phyloP scores from a whole-genome alignment of 202 grass and related monocot genomes.

The Bolboschoenoplectus hybrid region DNA sequence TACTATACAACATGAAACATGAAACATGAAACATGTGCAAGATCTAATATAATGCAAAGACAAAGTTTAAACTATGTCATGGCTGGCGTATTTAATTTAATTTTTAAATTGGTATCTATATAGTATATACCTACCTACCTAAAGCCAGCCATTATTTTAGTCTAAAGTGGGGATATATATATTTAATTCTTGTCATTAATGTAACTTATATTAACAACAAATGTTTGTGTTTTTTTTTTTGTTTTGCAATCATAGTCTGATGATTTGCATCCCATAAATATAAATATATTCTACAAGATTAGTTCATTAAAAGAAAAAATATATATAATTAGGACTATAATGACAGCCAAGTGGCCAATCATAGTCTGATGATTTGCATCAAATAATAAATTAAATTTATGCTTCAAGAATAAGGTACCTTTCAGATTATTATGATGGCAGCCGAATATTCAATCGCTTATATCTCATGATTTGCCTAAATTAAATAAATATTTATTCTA shows the following conservation, averaged over 20 bases:
- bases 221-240: background rate
- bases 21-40: background rate
- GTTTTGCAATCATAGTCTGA: no score
- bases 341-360: background rate
- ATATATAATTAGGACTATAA: background rate
- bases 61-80: background rate
- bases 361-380: background rate
- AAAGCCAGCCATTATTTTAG: background rate
- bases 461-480: background rate
- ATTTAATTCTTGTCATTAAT: constrained; percentile 1
- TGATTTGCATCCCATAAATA: no score
- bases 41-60: background rate
- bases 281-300: no score
- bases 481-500: background rate
- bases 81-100: background rate
- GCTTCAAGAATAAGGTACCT: background rate
- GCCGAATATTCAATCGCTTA: background rate
- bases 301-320: background rate
- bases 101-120: background rate
- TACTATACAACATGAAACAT: background rate
- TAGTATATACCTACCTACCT: background rate
- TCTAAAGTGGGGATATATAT: background rate
- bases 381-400: constrained; percentile 1
- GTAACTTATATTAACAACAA: background rate
- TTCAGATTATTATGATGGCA: background rate